A percentile compares a stretch with the other conserved stretches of the same genome.
Evolutionary conservation across 768 basidiomycete genomes (phyloP).

Genomic region (Pisolithus tinctorius): DNA sequence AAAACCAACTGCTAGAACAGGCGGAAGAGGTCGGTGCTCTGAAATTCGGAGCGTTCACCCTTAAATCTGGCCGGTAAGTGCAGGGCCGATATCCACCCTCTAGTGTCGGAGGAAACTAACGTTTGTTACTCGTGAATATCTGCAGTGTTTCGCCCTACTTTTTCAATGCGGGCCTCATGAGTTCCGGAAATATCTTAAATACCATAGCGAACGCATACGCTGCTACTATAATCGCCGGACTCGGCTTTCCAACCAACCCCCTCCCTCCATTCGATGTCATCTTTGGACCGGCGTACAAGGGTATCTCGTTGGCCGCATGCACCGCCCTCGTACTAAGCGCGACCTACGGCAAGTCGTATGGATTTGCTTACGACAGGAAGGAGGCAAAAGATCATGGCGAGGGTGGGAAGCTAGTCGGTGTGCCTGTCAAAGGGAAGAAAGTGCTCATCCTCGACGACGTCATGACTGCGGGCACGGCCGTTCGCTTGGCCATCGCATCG

Average conservation of each 20-base stretch:
- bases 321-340: slow-evolving; percentile 72
- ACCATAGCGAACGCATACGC: slow-evolving; percentile 80
- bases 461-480: slow-evolving; percentile 88
- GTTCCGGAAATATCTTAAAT: slow-evolving; percentile 73
- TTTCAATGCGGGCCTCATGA: slow-evolving; percentile 90
- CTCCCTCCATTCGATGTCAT: slow-evolving; percentile 66
- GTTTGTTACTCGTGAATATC: not conserved
- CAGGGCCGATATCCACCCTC: not conserved
- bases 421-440: slow-evolving; percentile 67
- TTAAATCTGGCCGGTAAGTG: slow-evolving; percentile 90
- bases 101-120: too few species aligned
- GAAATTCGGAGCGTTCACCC: slow-evolving; percentile 85
- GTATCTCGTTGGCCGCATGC: slow-evolving; percentile 86
- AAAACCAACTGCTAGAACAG: slow-evolving; percentile 61
- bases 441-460: slow-evolving; percentile 95
- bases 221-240: slow-evolving; percentile 57
- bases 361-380: slow-evolving; percentile 91
- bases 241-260: slow-evolving; percentile 14
- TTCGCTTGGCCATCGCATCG: slow-evolving; percentile 73
- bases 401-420: slow-evolving; percentile 87
- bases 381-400: slow-evolving; percentile 96
- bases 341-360: slow-evolving; percentile 57
- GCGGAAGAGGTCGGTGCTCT: slow-evolving; percentile 67
- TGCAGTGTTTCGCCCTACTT: slow-evolving; percentile 88
- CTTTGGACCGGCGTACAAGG: slow-evolving; percentile 97